Base-by-base conservation (phyloP, 768 basidiomycete species). In the Lentinus tigrinus region DNA sequence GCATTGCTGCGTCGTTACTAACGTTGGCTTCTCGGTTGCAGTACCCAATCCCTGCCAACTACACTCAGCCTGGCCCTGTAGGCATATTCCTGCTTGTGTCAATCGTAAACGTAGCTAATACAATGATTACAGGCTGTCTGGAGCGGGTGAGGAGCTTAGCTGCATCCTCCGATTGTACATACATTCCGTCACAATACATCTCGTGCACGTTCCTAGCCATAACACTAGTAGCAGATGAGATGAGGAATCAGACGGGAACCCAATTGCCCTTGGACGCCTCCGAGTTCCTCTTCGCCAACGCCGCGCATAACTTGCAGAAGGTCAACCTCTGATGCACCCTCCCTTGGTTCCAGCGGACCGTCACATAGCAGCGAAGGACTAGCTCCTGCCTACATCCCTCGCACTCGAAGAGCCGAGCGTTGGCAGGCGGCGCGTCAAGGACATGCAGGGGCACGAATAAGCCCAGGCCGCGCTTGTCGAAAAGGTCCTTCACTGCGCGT, bases 391-490 rank as follows among this genome's bases (percentile, higher is more conserved):
- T 40, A 40, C 66, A 67, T 17, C 59, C 43, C 36, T 27, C 14
- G 50, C 66, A 67, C 9, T 26, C 17, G 47, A 58, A 54, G 17
- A 43, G 46, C 10, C 50, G 19, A 11, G 13, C 19, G 3, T 26
- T 21, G 3, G 56, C 62, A 11, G 26, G 26, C n/a, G 63, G 57
- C 8, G 49, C 27, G 2, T 61, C 44, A 11, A 69, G 28, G 38
- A 65, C 56, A 42, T 59, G 64, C 19, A 65, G 34, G 2, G 64
- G 58, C 47, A 67, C 57, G 48, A 69, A 53, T 14, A 49, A 38
- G 42, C 57, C 60, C 6, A 64, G 56, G 10, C 56, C 54, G 39
- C 62, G 62, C 13, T 26, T 36, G 44, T 61, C 56, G 26, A 47
- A 24, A 17, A 52, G 44, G 5, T 21, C 48, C 26, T 54, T 47